phyloP scores from a whole-genome alignment of 129 eudicot species.

The Mikania micrantha region DNA sequence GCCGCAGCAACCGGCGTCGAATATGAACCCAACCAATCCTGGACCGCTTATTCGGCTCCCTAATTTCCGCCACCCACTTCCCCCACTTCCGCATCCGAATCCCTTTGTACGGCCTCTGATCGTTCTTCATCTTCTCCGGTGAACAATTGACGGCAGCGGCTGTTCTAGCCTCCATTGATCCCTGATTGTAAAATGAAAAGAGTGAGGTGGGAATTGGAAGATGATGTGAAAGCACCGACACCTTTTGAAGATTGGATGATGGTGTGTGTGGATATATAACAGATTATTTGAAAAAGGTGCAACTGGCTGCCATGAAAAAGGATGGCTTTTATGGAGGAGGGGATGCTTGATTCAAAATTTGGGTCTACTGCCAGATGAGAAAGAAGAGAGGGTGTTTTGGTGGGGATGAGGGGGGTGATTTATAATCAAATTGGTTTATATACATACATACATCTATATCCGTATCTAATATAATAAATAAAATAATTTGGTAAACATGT shows the following conservation, averaged over 20 bases:
- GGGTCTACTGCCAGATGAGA: constrained; percentile 29
- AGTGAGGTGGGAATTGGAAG: too few species aligned
- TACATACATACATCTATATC: neutral
- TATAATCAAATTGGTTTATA: neutral
- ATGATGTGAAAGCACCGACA: constrained; percentile 48
- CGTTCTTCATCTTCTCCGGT: constrained; percentile 37
- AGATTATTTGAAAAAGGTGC: constrained; percentile 8
- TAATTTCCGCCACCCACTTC: constrained; percentile 94
- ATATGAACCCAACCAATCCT: constrained; percentile 94
- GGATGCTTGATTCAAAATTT: constrained; percentile 12
- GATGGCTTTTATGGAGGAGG: constrained; percentile 20
- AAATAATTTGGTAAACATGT: too few species aligned
- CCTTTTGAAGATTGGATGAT: neutral
- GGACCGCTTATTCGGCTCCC: constrained; percentile 87
- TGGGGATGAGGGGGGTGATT: constrained; percentile 4
- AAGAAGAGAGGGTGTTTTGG: constrained; percentile 4
- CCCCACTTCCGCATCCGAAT: constrained; percentile 99
- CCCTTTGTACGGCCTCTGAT: constrained; percentile 65
- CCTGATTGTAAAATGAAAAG: too few species aligned
- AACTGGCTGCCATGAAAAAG: constrained; percentile 51
- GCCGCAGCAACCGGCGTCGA: constrained; percentile 89
- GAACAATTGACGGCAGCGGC: constrained; percentile 13
- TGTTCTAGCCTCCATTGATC: constrained; percentile 31
- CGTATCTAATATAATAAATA: too few species aligned
- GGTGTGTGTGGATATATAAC: neutral